Base-by-base conservation (phyloP, 2,329 filamentous ascomycete genomes). In the Ophiostoma pallidulum region DNA sequence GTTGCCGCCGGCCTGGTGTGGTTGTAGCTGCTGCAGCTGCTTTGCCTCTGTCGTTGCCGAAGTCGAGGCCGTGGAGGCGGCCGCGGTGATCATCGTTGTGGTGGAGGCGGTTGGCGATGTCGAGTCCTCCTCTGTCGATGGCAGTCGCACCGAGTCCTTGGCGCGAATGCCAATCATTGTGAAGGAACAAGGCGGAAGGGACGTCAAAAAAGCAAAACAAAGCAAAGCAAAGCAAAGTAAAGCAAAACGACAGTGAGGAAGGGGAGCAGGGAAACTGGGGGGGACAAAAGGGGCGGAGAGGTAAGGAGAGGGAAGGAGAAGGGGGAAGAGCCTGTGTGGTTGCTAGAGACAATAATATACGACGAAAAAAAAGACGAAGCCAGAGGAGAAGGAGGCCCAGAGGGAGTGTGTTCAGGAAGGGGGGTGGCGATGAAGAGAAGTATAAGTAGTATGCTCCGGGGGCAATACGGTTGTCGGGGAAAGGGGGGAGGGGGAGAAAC, bases 1-100 rank as follows among this genome's bases (percentile, higher is more conserved):
- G 19, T 18, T 32, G 36, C 18, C 36, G 20, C 24, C n/a, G 12
- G n/a, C 14, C 16, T 33, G n/a, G 16, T 20, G 37, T 13, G 13
- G 33, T n/a, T 47, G 33, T 7, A 10, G 19, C 14, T 36, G 10
- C 13, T 36, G 22, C 13, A 26, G 26, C 20, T 43, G 26, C 10
- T 38, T 2, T 39, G 19, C 20, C 3, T 35, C 32, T 18, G 32
- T 18, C 16, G 16, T 22, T 33, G 40, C 16, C 16, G 33, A 14
- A 12, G 37, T 35, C 18, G 47, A 45, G 2, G 42, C 35, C 12
- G 47, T 45, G 22, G 42, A 41, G 31, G 42, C 47, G 3, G 37
- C 39, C 20, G 41, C 42, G 22, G 47, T 49, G 32, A 45, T 45
- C 47, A 49, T 49, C 29, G 42, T 49, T 10, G 48, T 41, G 9